Evolutionary conservation across 176 grass and related monocot genomes (phyloP), one percentile per base, ranked within the genome.

Genomic region (Puccinellia tenuiflora): DNA sequence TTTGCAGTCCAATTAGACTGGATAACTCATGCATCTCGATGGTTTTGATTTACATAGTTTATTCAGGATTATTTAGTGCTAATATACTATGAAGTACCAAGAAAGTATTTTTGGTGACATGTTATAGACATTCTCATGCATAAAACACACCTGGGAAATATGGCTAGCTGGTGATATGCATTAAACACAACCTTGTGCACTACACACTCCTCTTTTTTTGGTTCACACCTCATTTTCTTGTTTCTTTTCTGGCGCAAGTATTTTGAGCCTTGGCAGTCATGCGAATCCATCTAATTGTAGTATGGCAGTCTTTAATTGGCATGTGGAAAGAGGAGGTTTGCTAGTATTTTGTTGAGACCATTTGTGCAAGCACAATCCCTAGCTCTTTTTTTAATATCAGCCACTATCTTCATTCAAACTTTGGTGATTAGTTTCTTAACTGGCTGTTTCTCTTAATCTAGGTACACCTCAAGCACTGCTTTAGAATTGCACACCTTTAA

Each of bases 401-500:
- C 65, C 48, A 31, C 9, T 35, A 16, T 30, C 40, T 56, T 45
- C 54, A 0, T 52, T 54, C 18, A 25, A 9, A 43, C 3, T 66
- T 40, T 86, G 52, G 21, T 24, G 18, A 4, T 54, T 69, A 33
- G 2, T 83, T 77, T 5, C 9, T 31, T 81, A 43, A 38, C 18
- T 39, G 30, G 0, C 29, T 56, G 37, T 68, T 76, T 87, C 29
- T 52, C 51, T 65, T 35, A 39, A 30, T 72, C 4, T 86, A 99
- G 93, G 89, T 59, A 60, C 91, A 30, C 93, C 96, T 9, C 87
- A 96, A 47, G 85, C 90, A 2, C 48, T 99, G 75, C 76, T 99
- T 33, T 91, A 99, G 72, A 92, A 88, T 57, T 99, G 96, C 0
- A 69, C 22, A 96, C 93, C 24, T 99, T 99, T 15, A 93, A 91